Evolutionary conservation across 768 basidiomycete species (phyloP).

Genomic region (Cantharellus cinnabarinus): DNA sequence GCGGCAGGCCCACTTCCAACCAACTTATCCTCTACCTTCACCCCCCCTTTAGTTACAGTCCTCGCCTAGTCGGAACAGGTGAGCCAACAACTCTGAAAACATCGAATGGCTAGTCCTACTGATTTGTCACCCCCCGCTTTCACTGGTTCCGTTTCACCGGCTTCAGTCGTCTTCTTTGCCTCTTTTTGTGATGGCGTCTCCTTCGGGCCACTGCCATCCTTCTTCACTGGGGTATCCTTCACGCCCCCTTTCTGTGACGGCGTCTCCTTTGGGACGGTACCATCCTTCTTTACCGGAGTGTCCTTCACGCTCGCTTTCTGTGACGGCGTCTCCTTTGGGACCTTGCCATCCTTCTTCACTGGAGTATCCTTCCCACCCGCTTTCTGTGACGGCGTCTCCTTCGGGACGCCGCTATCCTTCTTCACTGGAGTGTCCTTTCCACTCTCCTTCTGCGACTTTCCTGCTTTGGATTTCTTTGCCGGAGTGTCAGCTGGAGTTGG

Average conservation of each 20-base stretch:
- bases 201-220: conserved; percentile 4
- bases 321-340: not conserved
- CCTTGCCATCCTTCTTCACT: not conserved
- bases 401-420: not conserved
- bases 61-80: not conserved
- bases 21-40: conserved; percentile 25
- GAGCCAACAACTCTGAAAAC: not conserved
- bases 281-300: not conserved
- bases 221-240: conserved; percentile 9
- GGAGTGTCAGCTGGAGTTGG: conserved; percentile 3
- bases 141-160: not conserved
- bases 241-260: conserved; percentile 4
- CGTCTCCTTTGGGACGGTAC: not conserved
- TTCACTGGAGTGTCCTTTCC: conserved; percentile 4
- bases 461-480: not conserved
- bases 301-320: not conserved
- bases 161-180: not conserved
- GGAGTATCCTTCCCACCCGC: not conserved
- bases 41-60: conserved; percentile 17
- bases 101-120: not conserved
- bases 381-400: not conserved
- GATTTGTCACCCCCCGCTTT: not conserved
- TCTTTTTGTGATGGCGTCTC: not conserved
- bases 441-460: conserved; percentile 7
- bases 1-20: conserved; percentile 23